Base-by-base conservation (phyloP, 1,139 yeast species). In the Taphrina deformans region DNA sequence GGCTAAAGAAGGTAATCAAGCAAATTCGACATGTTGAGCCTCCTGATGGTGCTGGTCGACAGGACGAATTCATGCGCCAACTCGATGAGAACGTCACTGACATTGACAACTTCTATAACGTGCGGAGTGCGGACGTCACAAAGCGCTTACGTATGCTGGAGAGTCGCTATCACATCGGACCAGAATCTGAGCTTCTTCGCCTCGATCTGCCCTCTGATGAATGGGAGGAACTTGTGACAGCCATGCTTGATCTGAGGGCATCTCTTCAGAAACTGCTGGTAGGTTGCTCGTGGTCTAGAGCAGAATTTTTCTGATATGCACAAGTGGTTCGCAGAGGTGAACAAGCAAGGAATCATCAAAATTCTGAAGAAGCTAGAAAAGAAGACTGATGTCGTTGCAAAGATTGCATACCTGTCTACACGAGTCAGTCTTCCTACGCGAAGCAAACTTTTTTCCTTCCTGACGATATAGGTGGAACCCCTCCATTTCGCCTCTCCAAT, bases 281-380 rank as follows among this genome's bases (percentile, higher is more conserved):
- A 55, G 2, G 67, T n/a, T n/a, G n/a, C n/a, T n/a, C n/a, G n/a
- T n/a, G n/a, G n/a, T n/a, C n/a, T n/a, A n/a, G n/a, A n/a, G n/a
- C n/a, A n/a, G n/a, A n/a, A n/a, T n/a, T n/a, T n/a, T 2, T 2
- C 41, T 38, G 16, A 38, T 9, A 14, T 2, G 7, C n/a, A 14
- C 14, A 77, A 78, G 74, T 92, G 98, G 97, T 93, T 85, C 75
- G 96, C 96, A 18, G 98, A 92, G 72, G 83, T 92, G 72, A 93
- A 93, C 78, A 90, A 88, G 74, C 86, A 93, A 68, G 99, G 97
- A 0, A 88, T 91, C 72, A 82, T 85, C 66, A 93, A 93, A 78
- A 93, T 93, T 70, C 79, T 93, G 73, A 93, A 93, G 78, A 91
- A 91, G 70, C 81, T 91, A 71, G 98, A 93, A 75, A 93, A 93